Base-by-base conservation (phyloP, 495 filamentous ascomycete genomes). In the Alectoria sarmentosa region DNA sequence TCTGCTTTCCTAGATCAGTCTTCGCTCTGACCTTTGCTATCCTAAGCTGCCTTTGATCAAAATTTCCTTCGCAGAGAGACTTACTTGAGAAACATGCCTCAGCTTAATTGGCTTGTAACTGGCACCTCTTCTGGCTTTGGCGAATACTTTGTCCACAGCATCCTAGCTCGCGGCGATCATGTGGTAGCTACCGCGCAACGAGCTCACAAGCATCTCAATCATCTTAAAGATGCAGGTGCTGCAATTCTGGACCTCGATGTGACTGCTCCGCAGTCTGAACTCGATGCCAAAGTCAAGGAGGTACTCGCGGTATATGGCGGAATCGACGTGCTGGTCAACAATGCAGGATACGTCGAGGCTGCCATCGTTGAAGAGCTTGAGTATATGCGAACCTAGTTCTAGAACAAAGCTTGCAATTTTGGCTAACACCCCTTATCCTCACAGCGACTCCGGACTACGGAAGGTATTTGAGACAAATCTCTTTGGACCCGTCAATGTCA, bases 381-480 rank as follows among this genome's bases (percentile, higher is more conserved):
- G 69, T 73, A 60, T 17, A 65, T 62, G 32, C 23, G 5, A n/a
- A 41, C 75, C 11, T 21, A 5, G 21, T 2, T 4, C 42, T 21
- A n/a, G 19, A 46, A 4, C 42, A 46, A 46, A 5, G 42, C 2
- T 28, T 49, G 1, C 28, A 1, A 3, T 3, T 26, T 3, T 10
- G 46, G 10, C 46, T 13, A 8, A 49, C 23, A 3, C 26, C 3
- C 5, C 5, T 0, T 15, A 10, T 52, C 26, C 23, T 7, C 23
- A 26, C 10, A 26, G 46, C 10, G 23, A 23, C 21, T 21, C 42
- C 9, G n/a, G 46, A 11, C 46, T 49, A 14, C 46, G 5, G 6
- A 49, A 49, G n/a, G 46, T 2, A 11, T 52, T 79, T 66, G 73
- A 79, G 63, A 82, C 81, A 30, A 84, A 84, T 66, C 74, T 82